A percentile compares a stretch with the other conserved stretches of the same genome.
These are phyloP conservation scores for Quercus tomentella DNA, from an alignment of 331 rosid genomes.

Conservation along the genomic window DNA sequence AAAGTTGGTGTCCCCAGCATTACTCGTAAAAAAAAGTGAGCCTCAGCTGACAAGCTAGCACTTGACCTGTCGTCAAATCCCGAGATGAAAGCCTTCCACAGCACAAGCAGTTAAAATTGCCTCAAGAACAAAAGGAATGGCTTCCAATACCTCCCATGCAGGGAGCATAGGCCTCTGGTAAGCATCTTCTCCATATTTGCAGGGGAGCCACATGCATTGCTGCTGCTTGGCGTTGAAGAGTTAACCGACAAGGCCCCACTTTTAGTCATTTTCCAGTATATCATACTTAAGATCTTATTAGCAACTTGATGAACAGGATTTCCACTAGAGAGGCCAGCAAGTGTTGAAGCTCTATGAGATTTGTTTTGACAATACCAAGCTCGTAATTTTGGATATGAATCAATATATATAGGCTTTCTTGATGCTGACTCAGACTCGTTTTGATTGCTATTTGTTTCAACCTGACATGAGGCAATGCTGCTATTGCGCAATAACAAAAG, in stretches of 20 bases:
- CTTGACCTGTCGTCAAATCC: slow-evolving; percentile 72
- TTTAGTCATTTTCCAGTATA: slow-evolving; percentile 56
- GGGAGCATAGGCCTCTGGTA: slow-evolving; percentile 58
- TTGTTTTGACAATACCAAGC: slow-evolving; percentile 70
- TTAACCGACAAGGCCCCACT: slow-evolving; percentile 41
- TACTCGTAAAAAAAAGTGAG: not conserved
- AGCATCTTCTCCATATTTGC: slow-evolving; percentile 43
- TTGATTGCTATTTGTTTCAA: slow-evolving; percentile 34
- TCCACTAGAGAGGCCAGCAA: slow-evolving; percentile 56
- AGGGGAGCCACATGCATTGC: slow-evolving; percentile 41
- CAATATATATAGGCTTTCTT: slow-evolving; percentile 38
- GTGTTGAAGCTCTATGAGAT: slow-evolving; percentile 56
- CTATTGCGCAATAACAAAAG: slow-evolving; percentile 62
- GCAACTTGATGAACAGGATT: slow-evolving; percentile 64
- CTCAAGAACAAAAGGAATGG: slow-evolving; percentile 72
- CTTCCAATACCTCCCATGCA: slow-evolving; percentile 79
- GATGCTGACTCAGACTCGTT: slow-evolving; percentile 31
- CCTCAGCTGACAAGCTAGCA: slow-evolving; percentile 1
- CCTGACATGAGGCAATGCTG: slow-evolving; percentile 24
- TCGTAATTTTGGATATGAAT: slow-evolving; percentile 61
- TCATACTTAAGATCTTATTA: slow-evolving; percentile 62
- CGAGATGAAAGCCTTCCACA: slow-evolving; percentile 77
- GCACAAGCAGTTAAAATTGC: slow-evolving; percentile 73
- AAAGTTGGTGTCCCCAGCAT: too few relatives aligned
- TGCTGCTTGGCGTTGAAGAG: slow-evolving; percentile 39